Percentiles rank a stretch among this genome's conserved stretches.
Evolutionary conservation across 1,139 yeast species (phyloP).

Genomic region (Blastobotrys elegans): DNA sequence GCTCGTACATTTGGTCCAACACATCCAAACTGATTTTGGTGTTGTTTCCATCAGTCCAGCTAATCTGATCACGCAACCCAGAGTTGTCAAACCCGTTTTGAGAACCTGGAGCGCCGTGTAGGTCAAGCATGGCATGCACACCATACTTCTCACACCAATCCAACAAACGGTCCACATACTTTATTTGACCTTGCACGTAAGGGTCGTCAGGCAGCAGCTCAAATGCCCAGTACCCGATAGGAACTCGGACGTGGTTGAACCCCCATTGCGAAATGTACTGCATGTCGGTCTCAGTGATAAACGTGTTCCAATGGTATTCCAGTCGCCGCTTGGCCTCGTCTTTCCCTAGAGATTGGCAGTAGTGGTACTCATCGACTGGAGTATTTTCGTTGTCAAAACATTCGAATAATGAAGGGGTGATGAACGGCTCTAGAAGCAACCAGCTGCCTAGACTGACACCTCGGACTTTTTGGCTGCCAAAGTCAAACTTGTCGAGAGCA

Average conservation of each 20-base stretch:
- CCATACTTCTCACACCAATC: slow-evolving; percentile 63
- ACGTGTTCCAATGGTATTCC: slow-evolving; percentile 69
- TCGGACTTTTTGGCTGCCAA: slow-evolving; percentile 47
- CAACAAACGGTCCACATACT: slow-evolving; percentile 68
- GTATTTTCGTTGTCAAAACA: slow-evolving; percentile 36
- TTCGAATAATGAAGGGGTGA: slow-evolving; percentile 76
- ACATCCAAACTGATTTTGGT: slow-evolving; percentile 49
- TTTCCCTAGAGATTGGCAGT: slow-evolving; percentile 57
- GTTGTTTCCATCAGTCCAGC: slow-evolving; percentile 48
- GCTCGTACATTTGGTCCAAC: slow-evolving; percentile 41
- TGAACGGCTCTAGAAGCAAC: slow-evolving; percentile 79
- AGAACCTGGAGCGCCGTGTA: slow-evolving; percentile 95
- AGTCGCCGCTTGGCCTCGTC: slow-evolving; percentile 50
- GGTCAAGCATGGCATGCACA: slow-evolving; percentile 81
- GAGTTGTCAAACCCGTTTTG: slow-evolving; percentile 97
- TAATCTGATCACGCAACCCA: slow-evolving; percentile 64
- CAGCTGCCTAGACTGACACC: slow-evolving; percentile 93
- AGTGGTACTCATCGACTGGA: slow-evolving; percentile 89
- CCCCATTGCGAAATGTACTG: slow-evolving; percentile 57
- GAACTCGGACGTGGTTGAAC: slow-evolving; percentile 81
- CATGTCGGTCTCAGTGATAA: slow-evolving; percentile 75
- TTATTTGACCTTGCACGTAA: slow-evolving; percentile 78
- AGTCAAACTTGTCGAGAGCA: slow-evolving; percentile 36
- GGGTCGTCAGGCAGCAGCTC: slow-evolving; percentile 62
- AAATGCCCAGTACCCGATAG: slow-evolving; percentile 97